Percentiles rank a stretch among this genome's conserved stretches.
Conservation (phyloP, 2,329 filamentous ascomycete species). For the Fusarium proliferatum region DNA sequence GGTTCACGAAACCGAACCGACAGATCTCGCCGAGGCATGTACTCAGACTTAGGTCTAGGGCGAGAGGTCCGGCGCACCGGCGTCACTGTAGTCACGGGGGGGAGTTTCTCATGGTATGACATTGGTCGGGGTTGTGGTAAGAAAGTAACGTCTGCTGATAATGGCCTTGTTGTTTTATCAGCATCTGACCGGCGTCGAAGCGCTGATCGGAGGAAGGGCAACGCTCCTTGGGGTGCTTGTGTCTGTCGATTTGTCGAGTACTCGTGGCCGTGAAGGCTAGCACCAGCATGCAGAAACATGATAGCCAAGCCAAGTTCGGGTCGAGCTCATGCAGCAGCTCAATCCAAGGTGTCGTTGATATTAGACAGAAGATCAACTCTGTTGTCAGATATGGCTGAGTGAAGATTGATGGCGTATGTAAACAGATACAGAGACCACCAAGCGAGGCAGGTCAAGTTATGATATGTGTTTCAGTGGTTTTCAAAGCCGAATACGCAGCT, state of each 20-base stretch:
- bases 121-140: conserved; percentile 33
- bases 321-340: conserved; percentile 37
- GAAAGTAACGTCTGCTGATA: conserved; percentile 23
- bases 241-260: conserved; percentile 58
- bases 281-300: conserved; percentile 71
- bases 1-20: conserved; percentile 60
- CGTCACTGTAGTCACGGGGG: conserved; percentile 23
- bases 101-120: conserved; percentile 43
- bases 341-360: neutral
- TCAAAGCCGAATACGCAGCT: conserved; percentile 36
- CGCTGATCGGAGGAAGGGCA: conserved; percentile 57
- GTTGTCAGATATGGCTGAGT: neutral
- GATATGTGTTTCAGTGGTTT: conserved; percentile 32
- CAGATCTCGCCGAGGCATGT: conserved; percentile 53
- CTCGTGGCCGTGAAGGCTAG: conserved; percentile 70
- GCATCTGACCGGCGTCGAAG: conserved; percentile 51
- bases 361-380: neutral
- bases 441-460: conserved; percentile 19
- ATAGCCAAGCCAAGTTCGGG: conserved; percentile 32
- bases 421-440: conserved; percentile 1
- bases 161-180: conserved; percentile 36
- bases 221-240: conserved; percentile 49
- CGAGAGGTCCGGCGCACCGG: conserved; percentile 37
- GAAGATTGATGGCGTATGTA: neutral
- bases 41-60: conserved; percentile 53